Conservation (phyloP, 2,329 filamentous ascomycete genomes). For the Blastomyces silverae region DNA sequence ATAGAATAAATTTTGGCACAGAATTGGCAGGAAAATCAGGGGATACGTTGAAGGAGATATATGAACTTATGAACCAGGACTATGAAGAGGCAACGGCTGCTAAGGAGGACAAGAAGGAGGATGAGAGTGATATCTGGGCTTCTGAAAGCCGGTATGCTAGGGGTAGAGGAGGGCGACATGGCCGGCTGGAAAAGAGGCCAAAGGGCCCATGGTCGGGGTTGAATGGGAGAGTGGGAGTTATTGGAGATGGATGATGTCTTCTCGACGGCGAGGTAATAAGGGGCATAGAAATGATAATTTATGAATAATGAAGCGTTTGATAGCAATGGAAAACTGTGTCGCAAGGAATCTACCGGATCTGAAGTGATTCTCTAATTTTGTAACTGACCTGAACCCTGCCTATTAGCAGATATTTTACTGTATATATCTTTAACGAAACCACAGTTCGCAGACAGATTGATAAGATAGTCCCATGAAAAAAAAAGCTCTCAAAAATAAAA, state of each 20-base stretch:
- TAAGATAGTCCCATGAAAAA: too few species aligned
- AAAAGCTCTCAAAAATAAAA: too few species aligned
- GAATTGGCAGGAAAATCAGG: constrained; percentile 30
- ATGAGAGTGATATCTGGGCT: constrained; percentile 29
- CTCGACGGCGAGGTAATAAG: neutral
- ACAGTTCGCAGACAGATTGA: too few species aligned
- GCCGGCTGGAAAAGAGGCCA: constrained; percentile 24
- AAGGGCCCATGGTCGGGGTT: constrained; percentile 36
- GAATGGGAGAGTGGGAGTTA: constrained; percentile 31
- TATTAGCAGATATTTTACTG: too few species aligned
- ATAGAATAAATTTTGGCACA: constrained; percentile 29
- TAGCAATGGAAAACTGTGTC: neutral
- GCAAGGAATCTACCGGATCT: neutral
- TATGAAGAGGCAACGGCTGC: constrained; percentile 25
- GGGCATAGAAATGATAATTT: neutral
- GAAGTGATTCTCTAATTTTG: neutral
- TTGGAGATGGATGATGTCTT: constrained; percentile 14
- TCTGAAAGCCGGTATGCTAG: constrained; percentile 27
- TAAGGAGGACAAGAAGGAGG: constrained; percentile 19
- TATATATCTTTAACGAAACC: neutral
- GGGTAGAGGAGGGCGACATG: constrained; percentile 19
- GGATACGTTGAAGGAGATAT: constrained; percentile 30
- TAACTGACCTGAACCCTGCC: neutral
- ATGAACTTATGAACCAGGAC: constrained; percentile 33
- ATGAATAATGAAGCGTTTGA: neutral